A percentile compares a stretch with the other conserved stretches of the same genome.
Evolutionary conservation across 495 filamentous ascomycete genomes (phyloP).

Genomic region (Articulospora tetracladia): DNA sequence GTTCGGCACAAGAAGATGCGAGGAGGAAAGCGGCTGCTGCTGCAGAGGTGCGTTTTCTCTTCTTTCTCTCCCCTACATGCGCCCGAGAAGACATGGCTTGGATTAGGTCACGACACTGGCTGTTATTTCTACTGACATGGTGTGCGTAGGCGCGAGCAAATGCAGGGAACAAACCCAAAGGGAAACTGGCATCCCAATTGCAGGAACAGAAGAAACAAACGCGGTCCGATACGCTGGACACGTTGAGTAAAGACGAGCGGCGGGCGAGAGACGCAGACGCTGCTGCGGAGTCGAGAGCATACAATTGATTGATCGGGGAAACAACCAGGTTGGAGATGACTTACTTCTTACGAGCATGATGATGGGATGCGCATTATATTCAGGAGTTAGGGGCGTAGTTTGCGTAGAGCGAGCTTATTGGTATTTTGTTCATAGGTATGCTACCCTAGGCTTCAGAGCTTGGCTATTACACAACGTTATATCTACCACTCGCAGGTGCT

Average conservation of each 20-base stretch:
- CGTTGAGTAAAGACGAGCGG: conserved; percentile 52
- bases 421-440: not conserved
- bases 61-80: too few species aligned
- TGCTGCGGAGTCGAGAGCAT: conserved; percentile 42
- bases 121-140: not conserved
- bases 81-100: not conserved
- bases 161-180: conserved; percentile 36
- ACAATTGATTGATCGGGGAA: conserved; percentile 38
- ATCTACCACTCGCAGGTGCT: conserved; percentile 78
- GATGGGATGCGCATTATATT: not conserved
- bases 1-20: conserved; percentile 40
- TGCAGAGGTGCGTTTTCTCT: conserved; percentile 55
- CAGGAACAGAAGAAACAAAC: conserved; percentile 65
- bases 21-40: conserved; percentile 60
- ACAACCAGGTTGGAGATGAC: not conserved
- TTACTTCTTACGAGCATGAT: not conserved
- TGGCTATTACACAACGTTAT: conserved; percentile 63
- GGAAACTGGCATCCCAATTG: conserved; percentile 59
- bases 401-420: not conserved
- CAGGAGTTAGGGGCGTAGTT: not conserved
- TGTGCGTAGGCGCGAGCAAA: conserved; percentile 40
- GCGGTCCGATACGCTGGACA: conserved; percentile 51
- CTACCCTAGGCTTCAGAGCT: not conserved
- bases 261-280: conserved; percentile 55
- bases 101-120: not conserved